Percentiles rank a stretch among this genome's conserved stretches.
phyloP scores from a whole-genome alignment of 2,329 filamentous ascomycete species.

The Leptographium wingfieldii region DNA sequence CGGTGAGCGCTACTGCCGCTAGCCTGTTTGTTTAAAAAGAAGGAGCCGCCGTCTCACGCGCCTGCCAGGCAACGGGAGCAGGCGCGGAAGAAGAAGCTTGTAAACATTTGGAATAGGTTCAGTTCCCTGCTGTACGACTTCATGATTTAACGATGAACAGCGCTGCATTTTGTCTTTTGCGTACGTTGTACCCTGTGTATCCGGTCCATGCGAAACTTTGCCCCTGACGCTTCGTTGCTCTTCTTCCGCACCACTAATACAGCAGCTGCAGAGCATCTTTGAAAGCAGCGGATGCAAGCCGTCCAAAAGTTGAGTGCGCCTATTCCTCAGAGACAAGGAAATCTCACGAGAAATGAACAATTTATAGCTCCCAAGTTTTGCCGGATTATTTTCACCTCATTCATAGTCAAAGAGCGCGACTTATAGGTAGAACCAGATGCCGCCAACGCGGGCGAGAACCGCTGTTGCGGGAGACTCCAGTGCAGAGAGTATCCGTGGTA shows the following conservation, averaged over 20 bases:
- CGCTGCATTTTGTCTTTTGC: not conserved
- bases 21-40: conserved; percentile 4
- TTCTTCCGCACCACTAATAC: not conserved
- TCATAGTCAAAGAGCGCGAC: not conserved
- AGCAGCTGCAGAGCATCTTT: not conserved
- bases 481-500: conserved; percentile 12
- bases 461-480: conserved; percentile 6
- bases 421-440: conserved; percentile 2
- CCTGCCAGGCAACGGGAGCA: conserved; percentile 5
- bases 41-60: conserved; percentile 4
- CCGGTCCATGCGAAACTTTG: not conserved
- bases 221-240: not conserved
- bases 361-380: not conserved
- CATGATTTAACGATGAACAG: not conserved
- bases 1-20: conserved; percentile 11
- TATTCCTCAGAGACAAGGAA: not conserved
- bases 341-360: not conserved
- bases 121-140: not conserved
- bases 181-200: not conserved
- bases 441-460: conserved; percentile 7
- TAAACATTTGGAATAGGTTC: not conserved
- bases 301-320: not conserved
- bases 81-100: not conserved
- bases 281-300: not conserved
- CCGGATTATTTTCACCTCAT: not conserved